These are phyloP conservation scores for Aspergillus ustus DNA, from an alignment of 2,329 filamentous ascomycete species.

Conservation along the genomic window DNA sequence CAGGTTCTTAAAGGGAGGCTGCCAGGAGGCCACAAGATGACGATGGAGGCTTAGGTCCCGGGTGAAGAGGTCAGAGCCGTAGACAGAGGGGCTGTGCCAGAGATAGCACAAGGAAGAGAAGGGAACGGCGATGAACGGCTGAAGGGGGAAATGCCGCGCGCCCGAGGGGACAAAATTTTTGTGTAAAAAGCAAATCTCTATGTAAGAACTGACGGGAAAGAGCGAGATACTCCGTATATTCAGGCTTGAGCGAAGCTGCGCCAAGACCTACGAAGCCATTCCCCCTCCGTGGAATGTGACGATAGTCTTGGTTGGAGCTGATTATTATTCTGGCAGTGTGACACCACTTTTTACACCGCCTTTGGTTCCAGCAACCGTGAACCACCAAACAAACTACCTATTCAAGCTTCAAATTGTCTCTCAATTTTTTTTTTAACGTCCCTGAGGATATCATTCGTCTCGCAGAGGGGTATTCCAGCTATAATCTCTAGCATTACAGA, in stretches of 20 bases:
- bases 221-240: slow-evolving; percentile 22
- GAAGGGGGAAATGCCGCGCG: not conserved
- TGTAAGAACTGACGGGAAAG: slow-evolving; percentile 12
- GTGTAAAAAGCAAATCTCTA: slow-evolving; percentile 4
- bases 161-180: not conserved
- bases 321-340: slow-evolving; percentile 23
- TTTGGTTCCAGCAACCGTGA: slow-evolving; percentile 26
- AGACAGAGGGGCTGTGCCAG: slow-evolving; percentile 8
- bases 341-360: too few relatives aligned
- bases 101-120: slow-evolving; percentile 6
- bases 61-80: slow-evolving; percentile 6
- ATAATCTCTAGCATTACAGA: not conserved
- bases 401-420: slow-evolving; percentile 32
- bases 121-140: not conserved
- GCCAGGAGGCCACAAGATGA: not conserved
- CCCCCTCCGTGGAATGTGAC: slow-evolving; percentile 24
- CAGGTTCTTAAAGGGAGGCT: not conserved
- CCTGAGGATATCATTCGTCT: not conserved
- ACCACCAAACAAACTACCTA: slow-evolving; percentile 40
- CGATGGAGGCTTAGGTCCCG: slow-evolving; percentile 5
- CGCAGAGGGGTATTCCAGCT: slow-evolving; percentile 6
- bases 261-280: slow-evolving; percentile 31
- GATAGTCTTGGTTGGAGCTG: slow-evolving; percentile 9
- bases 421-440: slow-evolving; percentile 22
- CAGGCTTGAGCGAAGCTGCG: slow-evolving; percentile 22